These are phyloP conservation scores for Nemania serpens DNA, from an alignment of 2,329 filamentous ascomycete genomes.

Conservation along the genomic window DNA sequence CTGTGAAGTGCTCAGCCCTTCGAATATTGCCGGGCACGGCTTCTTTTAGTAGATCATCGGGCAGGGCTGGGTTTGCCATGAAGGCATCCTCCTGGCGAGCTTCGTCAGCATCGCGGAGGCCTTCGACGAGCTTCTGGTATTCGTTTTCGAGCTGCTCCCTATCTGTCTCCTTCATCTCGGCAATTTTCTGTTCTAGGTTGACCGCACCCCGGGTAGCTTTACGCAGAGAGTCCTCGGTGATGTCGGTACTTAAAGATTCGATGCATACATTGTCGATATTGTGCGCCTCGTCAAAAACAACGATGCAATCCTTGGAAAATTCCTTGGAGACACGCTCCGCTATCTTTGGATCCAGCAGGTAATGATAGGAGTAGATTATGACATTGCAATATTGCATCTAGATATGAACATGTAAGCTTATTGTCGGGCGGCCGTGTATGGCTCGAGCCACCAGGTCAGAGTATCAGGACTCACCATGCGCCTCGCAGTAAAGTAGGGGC, in stretches of 20 bases:
- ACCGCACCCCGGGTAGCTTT: conserved; percentile 89
- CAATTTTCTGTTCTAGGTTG: conserved; percentile 88
- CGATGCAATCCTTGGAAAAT: conserved; percentile 96
- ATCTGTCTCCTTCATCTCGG: conserved; percentile 94
- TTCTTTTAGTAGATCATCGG: conserved; percentile 92
- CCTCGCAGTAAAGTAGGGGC: conserved; percentile 93
- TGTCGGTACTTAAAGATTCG: conserved; percentile 92
- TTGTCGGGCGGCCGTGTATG: not conserved
- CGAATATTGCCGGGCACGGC: conserved; percentile 96
- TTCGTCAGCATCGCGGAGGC: conserved; percentile 84
- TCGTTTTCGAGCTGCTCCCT: conserved; percentile 93
- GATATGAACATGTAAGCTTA: conserved; percentile 21
- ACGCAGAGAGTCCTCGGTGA: conserved; percentile 91
- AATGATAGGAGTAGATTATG: conserved; percentile 99
- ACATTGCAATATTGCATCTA: conserved; percentile 99
- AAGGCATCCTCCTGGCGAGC: conserved; percentile 92
- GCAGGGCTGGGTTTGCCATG: conserved; percentile 94
- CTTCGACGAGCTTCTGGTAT: conserved; percentile 93
- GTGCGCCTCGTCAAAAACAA: conserved; percentile 98
- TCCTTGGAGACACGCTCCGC: conserved; percentile 94
- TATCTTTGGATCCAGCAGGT: conserved; percentile 96
- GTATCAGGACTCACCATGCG: conserved; percentile 72
- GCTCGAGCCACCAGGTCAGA: not conserved
- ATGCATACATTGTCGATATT: conserved; percentile 99
- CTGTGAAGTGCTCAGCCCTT: conserved; percentile 92